phyloP scores from a whole-genome alignment of 768 basidiomycete species.

The Clavulina sp. region DNA sequence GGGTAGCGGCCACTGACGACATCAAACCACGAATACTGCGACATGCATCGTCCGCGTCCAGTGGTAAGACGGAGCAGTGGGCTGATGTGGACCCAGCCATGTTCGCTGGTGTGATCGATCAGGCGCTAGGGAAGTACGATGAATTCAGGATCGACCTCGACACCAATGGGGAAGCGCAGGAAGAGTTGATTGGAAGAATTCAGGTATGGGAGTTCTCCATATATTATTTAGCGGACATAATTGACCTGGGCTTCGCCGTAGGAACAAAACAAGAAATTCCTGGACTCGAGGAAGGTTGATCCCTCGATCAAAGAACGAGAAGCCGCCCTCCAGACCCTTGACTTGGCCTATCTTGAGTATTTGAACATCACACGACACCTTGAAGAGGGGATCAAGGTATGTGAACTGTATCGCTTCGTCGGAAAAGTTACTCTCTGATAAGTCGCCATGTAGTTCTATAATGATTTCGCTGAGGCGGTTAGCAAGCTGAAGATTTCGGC shows the following conservation, averaged over 20 bases:
- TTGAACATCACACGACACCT: slow-evolving; percentile 69
- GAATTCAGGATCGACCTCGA: slow-evolving; percentile 37
- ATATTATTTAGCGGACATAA: neutral
- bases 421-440: neutral
- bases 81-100: slow-evolving; percentile 61
- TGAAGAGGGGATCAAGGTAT: slow-evolving; percentile 73
- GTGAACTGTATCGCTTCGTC: slow-evolving; percentile 6
- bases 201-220: slow-evolving; percentile 32
- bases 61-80: too few relatives aligned
- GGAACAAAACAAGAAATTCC: slow-evolving; percentile 52
- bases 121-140: slow-evolving; percentile 69
- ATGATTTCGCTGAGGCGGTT: slow-evolving; percentile 58
- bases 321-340: slow-evolving; percentile 61
- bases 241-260: slow-evolving; percentile 17
- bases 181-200: slow-evolving; percentile 44
- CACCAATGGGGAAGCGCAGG: slow-evolving; percentile 42
- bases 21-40: slow-evolving; percentile 49
- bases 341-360: slow-evolving; percentile 76
- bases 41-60: slow-evolving; percentile 45
- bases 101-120: slow-evolving; percentile 73
- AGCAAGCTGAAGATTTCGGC: slow-evolving; percentile 60
- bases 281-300: slow-evolving; percentile 64
- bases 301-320: slow-evolving; percentile 64
- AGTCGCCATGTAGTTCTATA: slow-evolving; percentile 53
- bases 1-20: slow-evolving; percentile 49